These are phyloP conservation scores for Thielaviopsis ethacetica DNA, from an alignment of 2,329 filamentous ascomycete genomes.

Conservation along the genomic window DNA sequence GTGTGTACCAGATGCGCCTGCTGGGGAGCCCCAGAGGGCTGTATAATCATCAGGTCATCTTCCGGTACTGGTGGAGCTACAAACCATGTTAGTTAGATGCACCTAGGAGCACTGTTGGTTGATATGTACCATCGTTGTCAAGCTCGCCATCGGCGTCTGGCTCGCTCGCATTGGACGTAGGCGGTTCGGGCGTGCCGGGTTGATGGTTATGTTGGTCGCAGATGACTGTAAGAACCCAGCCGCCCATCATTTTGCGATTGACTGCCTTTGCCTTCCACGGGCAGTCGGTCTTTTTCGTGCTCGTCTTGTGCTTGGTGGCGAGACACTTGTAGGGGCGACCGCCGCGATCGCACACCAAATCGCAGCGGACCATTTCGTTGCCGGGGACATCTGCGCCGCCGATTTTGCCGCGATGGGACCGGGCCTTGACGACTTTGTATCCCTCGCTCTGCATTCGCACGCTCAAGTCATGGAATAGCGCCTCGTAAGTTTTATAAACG, in stretches of 20 bases:
- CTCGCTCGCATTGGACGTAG: slow-evolving; percentile 20
- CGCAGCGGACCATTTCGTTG: slow-evolving; percentile 28
- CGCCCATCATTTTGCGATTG: slow-evolving; percentile 26
- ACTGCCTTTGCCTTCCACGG: slow-evolving; percentile 31
- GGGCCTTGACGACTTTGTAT: slow-evolving; percentile 29
- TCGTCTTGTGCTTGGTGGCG: slow-evolving; percentile 29
- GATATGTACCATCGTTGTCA: slow-evolving; percentile 12
- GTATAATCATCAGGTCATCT: neutral
- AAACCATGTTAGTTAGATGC: neutral
- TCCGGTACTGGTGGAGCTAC: neutral
- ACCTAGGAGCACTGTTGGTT: neutral
- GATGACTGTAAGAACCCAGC: slow-evolving; percentile 28
- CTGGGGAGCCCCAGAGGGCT: neutral
- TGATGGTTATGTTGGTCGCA: slow-evolving; percentile 30
- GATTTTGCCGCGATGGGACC: slow-evolving; percentile 26
- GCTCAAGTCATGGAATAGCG: slow-evolving; percentile 25
- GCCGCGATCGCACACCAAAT: slow-evolving; percentile 29
- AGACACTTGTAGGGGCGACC: slow-evolving; percentile 27
- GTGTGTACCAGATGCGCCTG: neutral
- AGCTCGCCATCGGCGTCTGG: slow-evolving; percentile 20
- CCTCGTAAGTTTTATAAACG: slow-evolving; percentile 25
- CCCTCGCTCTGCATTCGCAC: slow-evolving; percentile 27
- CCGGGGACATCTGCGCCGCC: slow-evolving; percentile 24
- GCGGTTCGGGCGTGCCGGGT: slow-evolving; percentile 27
- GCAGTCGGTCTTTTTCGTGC: slow-evolving; percentile 29